These are phyloP conservation scores for Fusarium marasasianum DNA, from an alignment of 2,329 filamentous ascomycete species.

Conservation along the genomic window DNA sequence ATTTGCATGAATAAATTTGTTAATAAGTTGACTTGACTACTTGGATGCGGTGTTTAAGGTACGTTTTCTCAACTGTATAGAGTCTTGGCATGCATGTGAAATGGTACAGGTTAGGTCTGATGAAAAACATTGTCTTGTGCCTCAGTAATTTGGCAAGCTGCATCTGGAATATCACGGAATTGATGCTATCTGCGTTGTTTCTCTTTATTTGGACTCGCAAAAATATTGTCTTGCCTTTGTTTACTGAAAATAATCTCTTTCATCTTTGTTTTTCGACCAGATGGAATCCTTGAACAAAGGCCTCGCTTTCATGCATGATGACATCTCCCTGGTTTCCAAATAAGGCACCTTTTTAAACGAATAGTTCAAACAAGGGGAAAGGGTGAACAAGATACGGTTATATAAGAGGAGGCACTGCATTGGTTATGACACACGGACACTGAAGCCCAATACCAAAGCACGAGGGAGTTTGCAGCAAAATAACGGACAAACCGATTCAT, in stretches of 20 bases:
- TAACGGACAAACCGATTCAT: not conserved
- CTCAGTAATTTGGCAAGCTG: not conserved
- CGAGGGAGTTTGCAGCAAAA: conserved; percentile 6
- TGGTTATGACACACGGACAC: not conserved
- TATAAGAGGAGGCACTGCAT: not conserved
- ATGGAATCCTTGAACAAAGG: conserved; percentile 17
- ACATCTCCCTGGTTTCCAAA: conserved; percentile 4
- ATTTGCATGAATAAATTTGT: not conserved
- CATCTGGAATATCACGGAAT: not conserved
- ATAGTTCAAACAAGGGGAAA: not conserved
- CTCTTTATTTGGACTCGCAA: not conserved
- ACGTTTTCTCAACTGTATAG: not conserved
- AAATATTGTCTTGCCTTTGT: not conserved
- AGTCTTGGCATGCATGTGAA: not conserved
- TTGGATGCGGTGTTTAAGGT: not conserved
- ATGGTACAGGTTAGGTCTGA: conserved; percentile 1
- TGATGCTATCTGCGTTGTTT: not conserved
- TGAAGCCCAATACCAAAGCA: not conserved
- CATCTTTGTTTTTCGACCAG: not conserved
- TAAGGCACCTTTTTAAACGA: not conserved
- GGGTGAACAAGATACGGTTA: not conserved
- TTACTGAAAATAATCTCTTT: not conserved
- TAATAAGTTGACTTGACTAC: not conserved
- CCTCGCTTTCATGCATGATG: conserved; percentile 29
- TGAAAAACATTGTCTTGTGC: not conserved